Base-by-base conservation (phyloP, 805 yeast genomes). In the Pichia insulana region DNA sequence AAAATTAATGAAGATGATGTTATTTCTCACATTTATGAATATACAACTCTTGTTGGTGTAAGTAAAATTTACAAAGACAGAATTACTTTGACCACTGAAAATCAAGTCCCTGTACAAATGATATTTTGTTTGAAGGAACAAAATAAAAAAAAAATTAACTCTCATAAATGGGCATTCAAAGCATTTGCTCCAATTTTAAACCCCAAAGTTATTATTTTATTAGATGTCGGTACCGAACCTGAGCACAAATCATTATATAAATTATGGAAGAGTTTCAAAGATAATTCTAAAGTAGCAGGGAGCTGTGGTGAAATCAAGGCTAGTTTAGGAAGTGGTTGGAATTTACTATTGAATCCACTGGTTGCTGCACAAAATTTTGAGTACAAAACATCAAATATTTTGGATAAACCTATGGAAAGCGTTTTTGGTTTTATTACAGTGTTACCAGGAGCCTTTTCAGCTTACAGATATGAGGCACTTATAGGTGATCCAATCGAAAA, bases 301-400 rank as follows among this genome's bases (percentile, higher is more conserved):
- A 95, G 97, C 1, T 90, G 98, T 75, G 98, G 98, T 42, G 97
- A 92, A 59, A 90, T 92, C 63, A 81, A 78, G 50, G 94, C 92
- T 0, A 79, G 82, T 61, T 65, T 89, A 41, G 97, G 97, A 2
- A 61, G 56, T 37, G 62, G 65, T 13, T 62, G 62, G 34, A 54
- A 54, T 20, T 56, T 71, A 30, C 65, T 90, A 35, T 50, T 80
- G 13, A 90, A 90, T 57, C 97, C 98, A 8, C 63, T 90, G 43
- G 90, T 90, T 9, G 96, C 97, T 3, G 94, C 97, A 0, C 97
- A 92, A 61, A 90, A 90, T 62, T 90, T 92, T 61, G 98, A 90
- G 60, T 92, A 92, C 62, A 92, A 92, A 62, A 89, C 88, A 69
- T 87, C 96, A 5, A 92, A 90, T 59, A 86, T 90, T 48, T 69